Evolutionary conservation across 208 protist genomes (phyloP), one percentile per base, ranked within the genome.

Genomic region (Leishmania tropica): DNA sequence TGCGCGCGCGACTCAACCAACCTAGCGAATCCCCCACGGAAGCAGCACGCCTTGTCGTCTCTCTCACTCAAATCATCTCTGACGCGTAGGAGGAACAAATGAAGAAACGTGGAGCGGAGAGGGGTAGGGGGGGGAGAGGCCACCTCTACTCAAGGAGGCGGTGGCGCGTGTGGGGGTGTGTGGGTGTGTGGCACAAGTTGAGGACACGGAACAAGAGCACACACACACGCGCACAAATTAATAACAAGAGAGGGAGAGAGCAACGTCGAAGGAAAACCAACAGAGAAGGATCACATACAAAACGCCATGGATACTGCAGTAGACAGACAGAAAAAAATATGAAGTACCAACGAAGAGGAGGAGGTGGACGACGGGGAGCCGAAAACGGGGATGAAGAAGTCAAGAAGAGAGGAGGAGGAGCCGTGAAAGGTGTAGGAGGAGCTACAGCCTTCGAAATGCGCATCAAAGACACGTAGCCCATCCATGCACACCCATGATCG

Each of bases 171-270:
- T 48, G 35, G 10, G 35, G 37, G 5, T 17, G 13, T 17, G 37
- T 0, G 37, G 13, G 4, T n/a, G 37, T 0, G 11, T 68, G 10
- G 42, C 8, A 51, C 37, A 28, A n/a, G 47, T 28, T 8, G 8
- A 5, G 37, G 7, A 7, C 11, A 64, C 17, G 21, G 10, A 47
- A 45, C 17, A 28, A 65, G 54, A 64, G 28, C 5, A 78, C n/a
- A n/a, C 74, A 15, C 74, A 78, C 74, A 40, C 71, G 54, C 40
- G 56, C 68, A 74, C 70, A 75, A 48, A 75, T 5, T 45, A 10
- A 58, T 31, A 54, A 5, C 42, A 40, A 74, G 68, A 48, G 68
- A 11, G 21, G 35, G 70, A 51, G 42, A 31, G n/a, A 40, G 37
- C 4, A 31, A 24, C 45, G 7, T 45, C 28, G 35, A 35, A 40